Base-by-base conservation (phyloP, 1,139 yeast species). In the Hanseniaspora gamundiae region DNA sequence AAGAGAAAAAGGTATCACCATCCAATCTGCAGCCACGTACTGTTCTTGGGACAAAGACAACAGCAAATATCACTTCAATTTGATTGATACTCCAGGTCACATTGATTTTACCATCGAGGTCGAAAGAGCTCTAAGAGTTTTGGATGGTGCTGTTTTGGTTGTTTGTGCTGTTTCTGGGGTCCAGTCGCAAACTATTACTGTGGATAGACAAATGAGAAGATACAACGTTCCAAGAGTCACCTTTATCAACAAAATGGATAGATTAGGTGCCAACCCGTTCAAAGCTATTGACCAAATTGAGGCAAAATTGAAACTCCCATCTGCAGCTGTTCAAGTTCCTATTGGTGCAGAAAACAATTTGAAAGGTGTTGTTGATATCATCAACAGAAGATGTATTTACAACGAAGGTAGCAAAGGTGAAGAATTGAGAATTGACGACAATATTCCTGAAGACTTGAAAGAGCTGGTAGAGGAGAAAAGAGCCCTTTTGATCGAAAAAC, bases 91-190 rank as follows among this genome's bases (percentile, higher is more conserved):
- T 6, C 98, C 95, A 4, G 98, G 98, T 16, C 98, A 91, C 62
- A 91, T 91, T 67, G 98, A 91, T 66, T 91, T 91, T 71, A 91
- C 98, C 46, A 91, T 91, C 58, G 98, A 91, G 67, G 98, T 91
- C 42, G 98, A 91, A 69, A 79, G 98, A 61, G 98, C 98, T 13
- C 70, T 91, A 64, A 75, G 98, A 64, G 98, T 91, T 42, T 70
- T 91, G 51, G 98, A 91, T 64, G 98, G 98, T 66, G 98, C 98
- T 35, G 97, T 91, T 42, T 73, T 91, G 51, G 97, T 91, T 45
- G 96, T 91, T 20, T 91, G 98, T 73, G 97, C 98, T 14, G 98
- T 91, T 45, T 78, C 94, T 28, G 98, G 98, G 59, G 98, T 91
- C 42, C 98, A 91, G 67, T 86, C 95, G 7, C 98, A 91, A 67